phyloP scores from a whole-genome alignment of 75 land plant genomes.

The Larix kaempferi region DNA sequence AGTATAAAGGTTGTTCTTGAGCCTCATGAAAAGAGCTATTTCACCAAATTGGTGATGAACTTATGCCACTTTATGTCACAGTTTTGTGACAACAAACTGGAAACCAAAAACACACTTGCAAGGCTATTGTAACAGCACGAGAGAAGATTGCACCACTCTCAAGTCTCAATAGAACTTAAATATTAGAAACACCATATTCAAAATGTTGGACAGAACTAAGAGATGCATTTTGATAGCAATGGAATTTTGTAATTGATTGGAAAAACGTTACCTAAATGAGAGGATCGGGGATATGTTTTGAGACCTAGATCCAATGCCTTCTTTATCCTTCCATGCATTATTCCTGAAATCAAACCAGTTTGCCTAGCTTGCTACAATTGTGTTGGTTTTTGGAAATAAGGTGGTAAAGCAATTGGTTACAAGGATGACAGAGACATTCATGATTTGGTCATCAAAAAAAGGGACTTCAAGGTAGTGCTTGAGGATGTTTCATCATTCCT shows the following conservation, averaged over 20 bases:
- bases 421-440: conserved; percentile 65
- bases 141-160: conserved; percentile 5
- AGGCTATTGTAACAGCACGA: conserved; percentile 4
- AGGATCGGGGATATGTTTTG: conserved; percentile 41
- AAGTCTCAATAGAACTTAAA: conserved; percentile 48
- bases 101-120: conserved; percentile 15
- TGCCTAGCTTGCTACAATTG: conserved; percentile 63
- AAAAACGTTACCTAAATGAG: conserved; percentile 49
- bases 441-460: conserved; percentile 70
- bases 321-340: conserved; percentile 78
- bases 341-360: conserved; percentile 67
- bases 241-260: conserved; percentile 64
- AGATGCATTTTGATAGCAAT: conserved; percentile 68
- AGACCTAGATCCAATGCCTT: conserved; percentile 70
- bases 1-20: too few species aligned
- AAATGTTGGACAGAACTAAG: conserved; percentile 60
- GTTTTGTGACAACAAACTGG: conserved; percentile 22
- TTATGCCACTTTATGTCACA: conserved; percentile 46
- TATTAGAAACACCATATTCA: conserved; percentile 74
- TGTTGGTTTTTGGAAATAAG: conserved; percentile 72
- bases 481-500: conserved; percentile 59
- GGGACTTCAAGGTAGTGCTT: conserved; percentile 78
- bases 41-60: too few species aligned
- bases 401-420: conserved; percentile 61
- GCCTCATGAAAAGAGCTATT: too few species aligned